Evolutionary conservation across 345 rosid genomes (phyloP).

Genomic region (Alliaria petiolata): DNA sequence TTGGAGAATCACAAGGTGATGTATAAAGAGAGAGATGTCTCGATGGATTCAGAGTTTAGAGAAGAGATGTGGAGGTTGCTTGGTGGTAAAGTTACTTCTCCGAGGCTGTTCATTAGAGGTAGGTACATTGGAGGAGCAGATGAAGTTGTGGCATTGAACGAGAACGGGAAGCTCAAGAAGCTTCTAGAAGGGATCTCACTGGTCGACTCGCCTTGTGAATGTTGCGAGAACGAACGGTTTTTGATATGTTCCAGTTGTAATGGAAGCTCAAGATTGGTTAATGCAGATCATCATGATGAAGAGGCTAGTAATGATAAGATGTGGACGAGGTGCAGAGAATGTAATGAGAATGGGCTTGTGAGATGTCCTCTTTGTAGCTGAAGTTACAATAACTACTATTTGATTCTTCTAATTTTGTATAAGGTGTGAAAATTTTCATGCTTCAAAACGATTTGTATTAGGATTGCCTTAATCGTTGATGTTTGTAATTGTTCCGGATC

Average conservation of each 20-base stretch:
- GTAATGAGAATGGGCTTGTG: conserved; percentile 85
- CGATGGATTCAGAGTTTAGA: conserved; percentile 67
- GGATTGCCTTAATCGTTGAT: background rate
- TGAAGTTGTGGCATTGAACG: conserved; percentile 63
- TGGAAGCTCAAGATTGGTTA: conserved; percentile 60
- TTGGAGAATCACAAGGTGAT: conserved; percentile 53
- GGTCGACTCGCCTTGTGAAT: conserved; percentile 37
- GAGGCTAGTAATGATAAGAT: conserved; percentile 22
- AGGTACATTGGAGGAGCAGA: conserved; percentile 87
- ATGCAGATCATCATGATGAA: conserved; percentile 10
- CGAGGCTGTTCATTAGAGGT: conserved; percentile 75
- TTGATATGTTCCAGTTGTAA: conserved; percentile 64
- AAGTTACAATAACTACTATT: background rate
- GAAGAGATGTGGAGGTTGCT: conserved; percentile 71
- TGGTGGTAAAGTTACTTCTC: conserved; percentile 56
- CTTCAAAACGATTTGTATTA: background rate
- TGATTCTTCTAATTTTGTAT: background rate
- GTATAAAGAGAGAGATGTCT: conserved; percentile 70
- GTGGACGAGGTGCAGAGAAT: conserved; percentile 50
- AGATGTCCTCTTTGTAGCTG: conserved; percentile 54
- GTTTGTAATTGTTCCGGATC: background rate
- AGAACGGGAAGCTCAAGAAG: conserved; percentile 77
- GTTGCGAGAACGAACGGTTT: conserved; percentile 57
- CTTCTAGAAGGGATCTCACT: conserved; percentile 40
- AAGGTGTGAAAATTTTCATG: background rate